Percentiles rank a stretch among this genome's conserved stretches.
Conservation (phyloP, 768 basidiomycete genomes). For the Phanerochaete carnosa region DNA sequence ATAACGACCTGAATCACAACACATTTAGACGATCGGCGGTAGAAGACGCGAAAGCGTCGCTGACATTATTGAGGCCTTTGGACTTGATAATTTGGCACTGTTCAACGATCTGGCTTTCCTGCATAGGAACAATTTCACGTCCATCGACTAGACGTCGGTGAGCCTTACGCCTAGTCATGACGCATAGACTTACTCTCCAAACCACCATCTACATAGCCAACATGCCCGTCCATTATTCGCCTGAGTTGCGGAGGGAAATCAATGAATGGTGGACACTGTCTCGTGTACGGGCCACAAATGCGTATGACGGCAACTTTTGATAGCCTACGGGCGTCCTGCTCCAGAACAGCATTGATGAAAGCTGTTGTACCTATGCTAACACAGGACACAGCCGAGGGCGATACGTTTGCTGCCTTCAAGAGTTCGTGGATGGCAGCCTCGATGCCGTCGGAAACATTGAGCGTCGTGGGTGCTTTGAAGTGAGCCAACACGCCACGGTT, state of each 20-base stretch:
- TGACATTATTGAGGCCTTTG: slow-evolving; percentile 22
- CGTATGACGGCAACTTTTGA: slow-evolving; percentile 62
- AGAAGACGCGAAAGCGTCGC: not conserved
- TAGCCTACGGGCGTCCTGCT: slow-evolving; percentile 49
- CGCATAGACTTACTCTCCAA: slow-evolving; percentile 31
- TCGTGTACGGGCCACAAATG: slow-evolving; percentile 56
- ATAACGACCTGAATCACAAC: slow-evolving; percentile 36
- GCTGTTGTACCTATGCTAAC: slow-evolving; percentile 64
- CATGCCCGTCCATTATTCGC: slow-evolving; percentile 29
- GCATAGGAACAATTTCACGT: slow-evolving; percentile 39
- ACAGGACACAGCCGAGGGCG: slow-evolving; percentile 39
- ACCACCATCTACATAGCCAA: slow-evolving; percentile 38
- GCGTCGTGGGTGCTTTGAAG: slow-evolving; percentile 52
- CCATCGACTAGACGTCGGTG: slow-evolving; percentile 44
- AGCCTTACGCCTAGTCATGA: slow-evolving; percentile 22
- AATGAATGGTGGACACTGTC: slow-evolving; percentile 54
- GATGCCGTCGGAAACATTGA: slow-evolving; percentile 57
- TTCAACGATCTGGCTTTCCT: slow-evolving; percentile 41
- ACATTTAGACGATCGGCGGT: not conserved
- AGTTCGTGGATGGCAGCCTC: slow-evolving; percentile 46
- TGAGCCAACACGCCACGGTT: slow-evolving; percentile 35
- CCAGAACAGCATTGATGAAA: slow-evolving; percentile 49
- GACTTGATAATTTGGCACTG: slow-evolving; percentile 38
- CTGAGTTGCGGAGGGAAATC: slow-evolving; percentile 42
- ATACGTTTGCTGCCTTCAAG: slow-evolving; percentile 34